Evolutionary conservation across 1,284 basidiomycete species (phyloP), one percentile per base, ranked within the genome.

Genomic region (Athelia psychrophila): DNA sequence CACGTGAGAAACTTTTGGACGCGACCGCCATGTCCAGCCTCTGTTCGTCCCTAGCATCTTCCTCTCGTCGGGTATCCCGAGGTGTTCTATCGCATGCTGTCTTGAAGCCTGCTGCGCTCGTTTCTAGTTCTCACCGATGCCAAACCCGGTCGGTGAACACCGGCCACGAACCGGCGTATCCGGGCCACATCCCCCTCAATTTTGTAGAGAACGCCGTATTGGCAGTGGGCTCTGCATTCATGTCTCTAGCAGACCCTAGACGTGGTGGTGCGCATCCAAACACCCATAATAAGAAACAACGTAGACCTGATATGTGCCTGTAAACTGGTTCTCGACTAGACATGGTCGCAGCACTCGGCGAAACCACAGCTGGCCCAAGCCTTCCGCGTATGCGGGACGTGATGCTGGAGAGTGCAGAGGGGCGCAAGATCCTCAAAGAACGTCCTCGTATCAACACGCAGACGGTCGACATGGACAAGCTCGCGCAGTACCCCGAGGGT

Each of bases 331-430:
- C 23, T 8, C 47, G 10, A 16, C 3, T 61, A 94, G 95, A 98
- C 68, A 93, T 98, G 86, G 83, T 98, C 42, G 95, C 95, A 19
- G 89, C 91, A 6, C 79, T 97, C 9, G 92, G 90, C 22, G 95
- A 98, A 71, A 92, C 92, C 0, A 94, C 93, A 0, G 90, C 93
- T 8, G 86, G 90, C 2, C 82, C 86, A 0, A 86, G 88, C 56
- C 78, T 99, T n/a, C 83, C 89, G 2, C 77, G 80, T 38, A 73
- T 98, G 48, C 84, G 93, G 36, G 86, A 91, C 54, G 71, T 72
- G 40, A 95, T 98, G 91, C 79, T 91, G 1, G 76, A 80, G 35
- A 87, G 86, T 59, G 71, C 83, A 5, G 93, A 95, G 69, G 94
- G 93, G 4, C 78, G 93, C 45, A 79, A 81, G 56, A 88, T 98